Base-by-base conservation (phyloP, 805 yeast species). In the Tetrapisispora phaffii region DNA sequence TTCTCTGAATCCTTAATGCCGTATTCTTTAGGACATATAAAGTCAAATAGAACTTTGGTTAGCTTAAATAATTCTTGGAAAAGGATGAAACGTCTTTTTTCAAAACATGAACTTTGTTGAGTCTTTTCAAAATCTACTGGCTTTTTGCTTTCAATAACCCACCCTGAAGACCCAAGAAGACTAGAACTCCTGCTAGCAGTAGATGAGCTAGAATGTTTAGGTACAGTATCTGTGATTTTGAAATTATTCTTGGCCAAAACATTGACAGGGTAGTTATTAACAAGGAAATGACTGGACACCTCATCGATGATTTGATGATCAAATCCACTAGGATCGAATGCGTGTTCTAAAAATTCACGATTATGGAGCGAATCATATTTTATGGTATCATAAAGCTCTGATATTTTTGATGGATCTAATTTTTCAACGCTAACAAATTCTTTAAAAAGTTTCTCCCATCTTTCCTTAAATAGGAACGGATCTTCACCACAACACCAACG, bases 401-500 rank as follows among this genome's bases (percentile, higher is more conserved):
- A 84, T 49, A 93, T 90, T 68, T 90, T 93, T 2, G 96, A 82
- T 10, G 99, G 99, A 65, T 93, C 97, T 2, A 93, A 96, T 65
- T 93, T 93, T 53, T 93, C 99, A 43, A 89, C 93, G 39, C 85
- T 78, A 20, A 80, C 79, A 66, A 93, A 93, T 65, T 93, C 99
- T 51, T 80, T 83, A 65, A 93, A 93, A 41, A 93, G 70, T 61
- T 93, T 93, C 57, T 89, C 97, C 99, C 99, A 93, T 58, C 99
- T 75, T 67, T 93, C 99, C 51, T 80, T 81, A 68, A 93, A 90
- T 48, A 93, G 67, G 48, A 74, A 69, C 4, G 98, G 88, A 61
- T 93, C 97, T 63, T 93, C 99, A 19, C 88, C 89, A 65, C 97
- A 89, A 60, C 99, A 93, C 99, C 99, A 93, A 43, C 78, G 72